These are phyloP conservation scores for Diaporthe sp. DNA, from an alignment of 2,329 filamentous ascomycete species.

Conservation along the genomic window DNA sequence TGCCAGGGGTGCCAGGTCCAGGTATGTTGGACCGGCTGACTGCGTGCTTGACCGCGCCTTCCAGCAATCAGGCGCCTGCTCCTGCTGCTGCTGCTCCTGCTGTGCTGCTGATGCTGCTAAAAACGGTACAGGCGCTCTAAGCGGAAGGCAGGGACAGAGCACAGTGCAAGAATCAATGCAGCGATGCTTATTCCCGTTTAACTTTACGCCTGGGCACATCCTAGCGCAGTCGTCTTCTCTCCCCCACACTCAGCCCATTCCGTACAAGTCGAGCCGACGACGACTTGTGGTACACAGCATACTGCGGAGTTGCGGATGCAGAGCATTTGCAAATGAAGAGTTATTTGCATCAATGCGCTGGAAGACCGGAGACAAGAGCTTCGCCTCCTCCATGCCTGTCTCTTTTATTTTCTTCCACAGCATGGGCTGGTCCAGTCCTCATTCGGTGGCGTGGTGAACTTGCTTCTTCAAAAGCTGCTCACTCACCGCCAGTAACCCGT, in stretches of 20 bases:
- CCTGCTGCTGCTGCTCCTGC: neutral
- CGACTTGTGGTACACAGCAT: neutral
- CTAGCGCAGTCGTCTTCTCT: constrained; percentile 1
- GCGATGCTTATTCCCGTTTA: constrained; percentile 37
- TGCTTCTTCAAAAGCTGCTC: constrained; percentile 15
- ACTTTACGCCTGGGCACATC: constrained; percentile 23
- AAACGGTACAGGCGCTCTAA: constrained; percentile 30
- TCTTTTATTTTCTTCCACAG: neutral
- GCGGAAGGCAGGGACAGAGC: constrained; percentile 9
- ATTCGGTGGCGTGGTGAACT: neutral
- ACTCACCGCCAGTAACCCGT: constrained; percentile 27
- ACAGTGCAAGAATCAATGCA: constrained; percentile 10
- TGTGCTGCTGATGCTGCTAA: neutral
- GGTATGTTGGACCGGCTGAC: neutral
- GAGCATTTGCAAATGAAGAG: neutral
- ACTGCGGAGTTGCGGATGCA: neutral
- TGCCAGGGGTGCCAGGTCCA: constrained; percentile 10
- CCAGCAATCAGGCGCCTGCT: neutral
- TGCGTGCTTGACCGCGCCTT: constrained; percentile 25
- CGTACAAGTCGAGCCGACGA: neutral
- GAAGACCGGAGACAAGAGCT: neutral
- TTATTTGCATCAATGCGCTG: neutral
- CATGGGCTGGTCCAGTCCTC: neutral
- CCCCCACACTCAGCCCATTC: neutral
- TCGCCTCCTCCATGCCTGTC: neutral